Evolutionary conservation across 495 filamentous ascomycete genomes (phyloP), one percentile per base, ranked within the genome.

Genomic region (Lepidopterella palustris): DNA sequence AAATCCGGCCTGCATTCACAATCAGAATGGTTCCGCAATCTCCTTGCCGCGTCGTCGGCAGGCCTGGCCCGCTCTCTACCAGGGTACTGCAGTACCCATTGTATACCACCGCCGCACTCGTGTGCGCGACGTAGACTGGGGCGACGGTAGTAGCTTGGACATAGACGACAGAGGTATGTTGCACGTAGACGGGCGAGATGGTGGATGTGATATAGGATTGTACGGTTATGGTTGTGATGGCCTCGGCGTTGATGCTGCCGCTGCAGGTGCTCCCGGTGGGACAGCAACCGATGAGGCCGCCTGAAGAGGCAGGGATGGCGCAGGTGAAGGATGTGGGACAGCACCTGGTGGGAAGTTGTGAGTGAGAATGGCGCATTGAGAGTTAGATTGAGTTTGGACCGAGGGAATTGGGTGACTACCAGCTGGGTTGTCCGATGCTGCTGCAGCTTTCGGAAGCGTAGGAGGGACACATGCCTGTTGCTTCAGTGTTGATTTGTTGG

Each of bases 221-320:
- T 3, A 66, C 62, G 8, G 66, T 66, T 15, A 66, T 45, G 4
- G 66, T 69, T 4, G 52, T 66, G 25, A 64, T 48, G 9, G 59
- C 48, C 0, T 59, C 60, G 24, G 55, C 66, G 42, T 66, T 64
- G 29, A 69, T 49, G 35, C 18, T 61, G 28, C 69, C 72, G 40
- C 51, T 51, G 56, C 71, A 74, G 25, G 58, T 52, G 27, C 49
- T 56, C 26, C 71, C 70, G n/a, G 40, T 23, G 4, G 70, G 72
- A 60, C 72, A 75, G 60, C 72, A 75, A 52, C 68, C 72, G 29
- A 73, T 68, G 26, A 66, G 13, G 27, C 64, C 59, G 27, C 47
- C 56, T 0, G 61, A 56, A 45, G 50, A 55, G 29, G 62, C 26
- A 21, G 63, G 48, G 52, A 58, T 53, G 51, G 61, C 57, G 60